Conservation (phyloP, 2,329 filamentous ascomycete genomes). For the Colletotrichum godetiae region DNA sequence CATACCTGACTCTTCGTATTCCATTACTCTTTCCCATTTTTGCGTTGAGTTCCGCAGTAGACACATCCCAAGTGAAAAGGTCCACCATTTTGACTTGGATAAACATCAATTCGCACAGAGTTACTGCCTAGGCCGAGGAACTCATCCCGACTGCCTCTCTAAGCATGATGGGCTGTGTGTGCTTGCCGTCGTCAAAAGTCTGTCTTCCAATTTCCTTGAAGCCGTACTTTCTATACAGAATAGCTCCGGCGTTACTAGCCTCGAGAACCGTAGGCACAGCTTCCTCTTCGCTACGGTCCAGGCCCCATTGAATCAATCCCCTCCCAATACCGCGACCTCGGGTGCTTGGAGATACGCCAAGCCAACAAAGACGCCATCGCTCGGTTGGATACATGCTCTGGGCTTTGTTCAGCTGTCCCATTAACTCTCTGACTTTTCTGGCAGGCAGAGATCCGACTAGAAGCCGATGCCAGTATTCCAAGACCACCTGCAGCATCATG, state of each 20-base stretch:
- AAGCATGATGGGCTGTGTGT: slow-evolving; percentile 1
- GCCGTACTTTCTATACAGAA: neutral
- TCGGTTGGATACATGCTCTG: neutral
- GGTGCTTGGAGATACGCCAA: neutral
- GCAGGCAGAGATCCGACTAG: neutral
- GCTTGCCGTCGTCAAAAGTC: neutral
- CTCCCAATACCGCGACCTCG: neutral
- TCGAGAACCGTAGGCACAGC: neutral
- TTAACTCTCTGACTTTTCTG: neutral
- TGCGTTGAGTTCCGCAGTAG: too few relatives aligned
- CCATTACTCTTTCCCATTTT: too few relatives aligned
- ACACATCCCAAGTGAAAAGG: too few relatives aligned
- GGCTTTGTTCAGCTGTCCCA: neutral
- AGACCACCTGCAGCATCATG: neutral
- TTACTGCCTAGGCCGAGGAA: neutral
- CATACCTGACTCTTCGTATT: neutral
- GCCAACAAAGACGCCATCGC: slow-evolving; percentile 11
- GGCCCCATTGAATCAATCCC: neutral
- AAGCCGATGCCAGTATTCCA: neutral
- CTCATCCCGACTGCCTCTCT: neutral
- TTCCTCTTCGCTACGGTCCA: slow-evolving; percentile 10
- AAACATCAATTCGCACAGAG: too few relatives aligned
- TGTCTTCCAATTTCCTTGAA: neutral
- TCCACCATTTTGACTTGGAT: too few relatives aligned
- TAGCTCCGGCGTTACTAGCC: neutral